These are phyloP conservation scores for Eucommia ulmoides DNA, from an alignment of 257 asterid genomes.

Conservation along the genomic window DNA sequence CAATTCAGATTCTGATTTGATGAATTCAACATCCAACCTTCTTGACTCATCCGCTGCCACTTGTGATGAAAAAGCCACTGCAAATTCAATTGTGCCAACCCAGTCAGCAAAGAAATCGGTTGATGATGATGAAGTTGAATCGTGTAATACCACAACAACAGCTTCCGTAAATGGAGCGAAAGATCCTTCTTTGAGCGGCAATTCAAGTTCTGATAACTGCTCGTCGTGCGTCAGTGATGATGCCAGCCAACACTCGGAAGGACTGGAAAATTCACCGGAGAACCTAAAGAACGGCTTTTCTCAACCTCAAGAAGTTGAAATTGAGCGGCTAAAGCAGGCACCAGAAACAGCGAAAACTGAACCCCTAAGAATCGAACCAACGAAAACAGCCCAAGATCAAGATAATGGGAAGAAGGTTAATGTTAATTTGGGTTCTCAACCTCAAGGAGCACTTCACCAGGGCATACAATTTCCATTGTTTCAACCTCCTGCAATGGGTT, in stretches of 20 bases:
- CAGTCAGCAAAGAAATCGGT: constrained; percentile 25
- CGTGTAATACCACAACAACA: constrained; percentile 9
- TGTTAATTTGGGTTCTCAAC: constrained; percentile 32
- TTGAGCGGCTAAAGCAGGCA: constrained; percentile 2
- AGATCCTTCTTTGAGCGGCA: constrained; percentile 39
- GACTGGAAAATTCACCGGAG: constrained; percentile 37
- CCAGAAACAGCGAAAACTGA: constrained; percentile 21
- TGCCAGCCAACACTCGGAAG: constrained; percentile 56
- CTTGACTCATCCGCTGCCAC: constrained; percentile 36
- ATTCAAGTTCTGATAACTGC: constrained; percentile 67
- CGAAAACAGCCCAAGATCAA: constrained; percentile 22
- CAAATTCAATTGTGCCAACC: constrained; percentile 25
- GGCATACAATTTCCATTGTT: constrained; percentile 49
- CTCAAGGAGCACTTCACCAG: constrained; percentile 41
- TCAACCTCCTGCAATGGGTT: constrained; percentile 56
- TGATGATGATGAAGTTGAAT: constrained; percentile 28
- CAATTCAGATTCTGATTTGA: constrained; percentile 59
- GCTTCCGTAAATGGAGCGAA: constrained; percentile 17
- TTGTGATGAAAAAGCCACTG: constrained; percentile 33
- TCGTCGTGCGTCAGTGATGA: constrained; percentile 82
- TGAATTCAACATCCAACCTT: constrained; percentile 40
- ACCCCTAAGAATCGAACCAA: constrained; percentile 17
- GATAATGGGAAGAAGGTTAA: constrained; percentile 33
- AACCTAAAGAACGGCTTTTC: constrained; percentile 23
- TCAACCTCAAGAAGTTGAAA: constrained; percentile 15